Base-by-base conservation (phyloP, 768 basidiomycete genomes). In the Udeniomyces megalosporus region DNA sequence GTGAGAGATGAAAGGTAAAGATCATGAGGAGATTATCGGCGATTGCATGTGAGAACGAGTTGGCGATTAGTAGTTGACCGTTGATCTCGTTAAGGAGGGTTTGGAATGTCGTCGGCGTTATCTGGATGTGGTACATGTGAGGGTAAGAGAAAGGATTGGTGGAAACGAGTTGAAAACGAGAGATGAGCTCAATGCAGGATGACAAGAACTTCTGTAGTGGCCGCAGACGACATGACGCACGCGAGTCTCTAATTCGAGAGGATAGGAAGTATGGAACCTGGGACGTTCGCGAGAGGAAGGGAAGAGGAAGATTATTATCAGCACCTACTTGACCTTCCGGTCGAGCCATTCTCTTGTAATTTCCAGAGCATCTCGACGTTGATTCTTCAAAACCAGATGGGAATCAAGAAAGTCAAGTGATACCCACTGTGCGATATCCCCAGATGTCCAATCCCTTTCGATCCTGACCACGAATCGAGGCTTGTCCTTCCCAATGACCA, bases 1-100 rank as follows among this genome's bases (percentile, higher is more conserved):
- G 77, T 50, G 85, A 87, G 12, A 89, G 72, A 73, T 95, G 90
- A 68, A 95, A 76, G 2, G 84, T 88, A 63, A 88, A 75, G 32
- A 91, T 78, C 22, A 86, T 82, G 3, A 96, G 71, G 52, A 81
- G 68, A 71, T 92, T 96, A 73, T 95, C 88, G 61, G 86, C 46
- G 60, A 85, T 79, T 20, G 87, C 79, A 67, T 80, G 80, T 58
- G 77, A 75, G 59, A 86, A 75, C 66, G 88, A 87, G 71, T 95
- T 82, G 1, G 95, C 95, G 4, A 83, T 83, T 50, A 90, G 86
- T 59, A 99, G 79, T 22, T 84, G 76, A 69, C 86, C 83, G 74
- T 99, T 99, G 74, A 97, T 82, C 26, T 83, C 79, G 69, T 92
- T 91, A 71, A 97, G 84, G 32, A 88, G 86, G 72, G 88, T 84